These are phyloP conservation scores for Acrocalymma vagum DNA, from an alignment of 2,329 filamentous ascomycete genomes.

Conservation along the genomic window DNA sequence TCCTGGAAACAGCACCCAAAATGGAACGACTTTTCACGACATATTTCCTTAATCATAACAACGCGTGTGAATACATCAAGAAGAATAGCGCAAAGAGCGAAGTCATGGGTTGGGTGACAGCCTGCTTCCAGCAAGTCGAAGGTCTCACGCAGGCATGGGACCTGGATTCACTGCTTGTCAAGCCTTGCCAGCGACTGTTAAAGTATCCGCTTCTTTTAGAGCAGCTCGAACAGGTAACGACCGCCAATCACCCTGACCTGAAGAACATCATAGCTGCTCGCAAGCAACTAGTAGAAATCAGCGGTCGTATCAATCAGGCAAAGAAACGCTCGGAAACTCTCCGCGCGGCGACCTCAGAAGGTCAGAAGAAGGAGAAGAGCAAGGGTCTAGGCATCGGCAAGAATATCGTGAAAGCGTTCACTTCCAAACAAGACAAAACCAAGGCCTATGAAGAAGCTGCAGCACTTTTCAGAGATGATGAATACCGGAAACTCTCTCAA, in stretches of 20 bases:
- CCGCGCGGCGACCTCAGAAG: constrained; percentile 41
- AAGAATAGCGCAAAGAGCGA: constrained; percentile 64
- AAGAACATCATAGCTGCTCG: constrained; percentile 74
- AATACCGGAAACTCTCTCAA: constrained; percentile 82
- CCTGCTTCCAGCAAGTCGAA: constrained; percentile 90
- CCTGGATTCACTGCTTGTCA: constrained; percentile 93
- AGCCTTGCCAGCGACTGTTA: constrained; percentile 92
- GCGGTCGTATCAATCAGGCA: constrained; percentile 83
- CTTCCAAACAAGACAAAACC: constrained; percentile 86
- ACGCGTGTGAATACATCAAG: constrained; percentile 69
- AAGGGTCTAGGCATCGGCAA: constrained; percentile 64
- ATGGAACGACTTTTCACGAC: constrained; percentile 73
- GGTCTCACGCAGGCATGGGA: constrained; percentile 96
- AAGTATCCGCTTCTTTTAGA: constrained; percentile 91
- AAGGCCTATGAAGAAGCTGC: constrained; percentile 73
- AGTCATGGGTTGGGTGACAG: constrained; percentile 82
- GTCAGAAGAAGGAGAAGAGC: constrained; percentile 47
- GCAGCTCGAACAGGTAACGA: constrained; percentile 81
- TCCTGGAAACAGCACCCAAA: constrained; percentile 62
- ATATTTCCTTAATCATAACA: constrained; percentile 71
- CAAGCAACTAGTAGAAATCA: constrained; percentile 70
- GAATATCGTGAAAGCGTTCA: constrained; percentile 84
- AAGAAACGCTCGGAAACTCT: constrained; percentile 96
- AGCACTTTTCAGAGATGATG: constrained; percentile 76
- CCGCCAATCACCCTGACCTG: constrained; percentile 83